These are phyloP conservation scores for Collybia nuda DNA, from an alignment of 768 basidiomycete species.

Conservation along the genomic window DNA sequence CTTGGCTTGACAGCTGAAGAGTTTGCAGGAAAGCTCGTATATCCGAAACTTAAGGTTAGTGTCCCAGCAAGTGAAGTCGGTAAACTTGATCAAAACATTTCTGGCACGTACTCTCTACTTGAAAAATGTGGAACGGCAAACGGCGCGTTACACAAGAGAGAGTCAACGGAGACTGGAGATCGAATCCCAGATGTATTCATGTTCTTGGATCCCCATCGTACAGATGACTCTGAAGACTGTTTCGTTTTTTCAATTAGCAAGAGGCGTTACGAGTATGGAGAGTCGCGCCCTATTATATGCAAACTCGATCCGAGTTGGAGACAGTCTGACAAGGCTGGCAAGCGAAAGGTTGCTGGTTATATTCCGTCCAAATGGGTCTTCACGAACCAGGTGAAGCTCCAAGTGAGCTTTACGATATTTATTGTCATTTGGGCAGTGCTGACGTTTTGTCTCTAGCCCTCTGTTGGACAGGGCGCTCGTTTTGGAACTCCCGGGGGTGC, in stretches of 20 bases:
- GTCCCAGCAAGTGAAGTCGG: conserved; percentile 45
- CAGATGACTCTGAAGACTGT: conserved; percentile 70
- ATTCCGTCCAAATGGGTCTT: conserved; percentile 68
- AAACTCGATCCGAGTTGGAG: conserved; percentile 78
- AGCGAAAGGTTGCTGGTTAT: conserved; percentile 52
- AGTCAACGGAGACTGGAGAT: conserved; percentile 37
- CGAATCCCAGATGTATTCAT: conserved; percentile 68
- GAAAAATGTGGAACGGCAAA: conserved; percentile 91
- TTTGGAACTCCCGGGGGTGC: conserved; percentile 63
- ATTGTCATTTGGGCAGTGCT: conserved; percentile 1
- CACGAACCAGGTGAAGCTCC: conserved; percentile 45
- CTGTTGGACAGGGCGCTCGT: conserved; percentile 49
- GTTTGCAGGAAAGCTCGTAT: conserved; percentile 66
- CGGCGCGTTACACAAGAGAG: conserved; percentile 73
- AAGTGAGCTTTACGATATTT: conserved; percentile 39
- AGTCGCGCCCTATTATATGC: conserved; percentile 75
- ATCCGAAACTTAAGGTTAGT: conserved; percentile 64
- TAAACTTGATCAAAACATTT: conserved; percentile 75
- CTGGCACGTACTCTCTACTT: conserved; percentile 75
- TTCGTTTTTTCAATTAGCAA: conserved; percentile 85
- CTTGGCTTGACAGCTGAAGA: conserved; percentile 70
- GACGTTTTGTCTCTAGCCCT: conserved; percentile 41
- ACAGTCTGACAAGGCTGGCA: conserved; percentile 53
- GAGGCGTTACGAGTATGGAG: conserved; percentile 78
- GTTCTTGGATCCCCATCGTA: conserved; percentile 86